These are phyloP conservation scores for Eutypella sp. DNA, from an alignment of 2,329 filamentous ascomycete genomes.

Conservation along the genomic window DNA sequence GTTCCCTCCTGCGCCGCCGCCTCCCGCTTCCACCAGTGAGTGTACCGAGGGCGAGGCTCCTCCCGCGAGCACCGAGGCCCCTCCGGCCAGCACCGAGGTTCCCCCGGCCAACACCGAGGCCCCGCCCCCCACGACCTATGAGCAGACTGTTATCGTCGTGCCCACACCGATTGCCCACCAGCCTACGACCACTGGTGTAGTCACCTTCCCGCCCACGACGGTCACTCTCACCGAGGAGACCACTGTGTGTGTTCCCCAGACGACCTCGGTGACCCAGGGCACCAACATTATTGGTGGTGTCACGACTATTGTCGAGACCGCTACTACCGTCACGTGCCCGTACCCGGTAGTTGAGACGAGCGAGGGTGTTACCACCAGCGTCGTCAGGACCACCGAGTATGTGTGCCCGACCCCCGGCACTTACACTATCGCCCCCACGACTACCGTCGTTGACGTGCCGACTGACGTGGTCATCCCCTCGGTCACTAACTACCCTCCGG, in stretches of 20 bases:
- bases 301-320: slow-evolving; percentile 62
- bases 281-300: slow-evolving; percentile 67
- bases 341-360: slow-evolving; percentile 60
- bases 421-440: slow-evolving; percentile 68
- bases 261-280: slow-evolving; percentile 58
- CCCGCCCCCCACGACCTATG: slow-evolving; percentile 13
- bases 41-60: slow-evolving; percentile 11
- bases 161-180: slow-evolving; percentile 49
- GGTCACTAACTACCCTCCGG: slow-evolving; percentile 59
- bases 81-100: slow-evolving; percentile 12
- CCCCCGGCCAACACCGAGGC: too few relatives aligned
- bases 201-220: slow-evolving; percentile 72
- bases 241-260: slow-evolving; percentile 60
- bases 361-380: slow-evolving; percentile 57
- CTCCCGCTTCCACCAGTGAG: slow-evolving; percentile 22
- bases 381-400: slow-evolving; percentile 65
- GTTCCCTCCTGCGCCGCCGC: slow-evolving; percentile 28
- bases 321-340: slow-evolving; percentile 66
- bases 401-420: slow-evolving; percentile 69
- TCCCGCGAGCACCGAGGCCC: slow-evolving; percentile 20
- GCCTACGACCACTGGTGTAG: slow-evolving; percentile 63
- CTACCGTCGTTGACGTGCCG: slow-evolving; percentile 52
- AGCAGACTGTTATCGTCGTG: slow-evolving; percentile 37
- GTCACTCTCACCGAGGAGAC: slow-evolving; percentile 61
- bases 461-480: slow-evolving; percentile 60